Base-by-base conservation (phyloP, 495 filamentous ascomycete genomes). In the Neurospora terricola region DNA sequence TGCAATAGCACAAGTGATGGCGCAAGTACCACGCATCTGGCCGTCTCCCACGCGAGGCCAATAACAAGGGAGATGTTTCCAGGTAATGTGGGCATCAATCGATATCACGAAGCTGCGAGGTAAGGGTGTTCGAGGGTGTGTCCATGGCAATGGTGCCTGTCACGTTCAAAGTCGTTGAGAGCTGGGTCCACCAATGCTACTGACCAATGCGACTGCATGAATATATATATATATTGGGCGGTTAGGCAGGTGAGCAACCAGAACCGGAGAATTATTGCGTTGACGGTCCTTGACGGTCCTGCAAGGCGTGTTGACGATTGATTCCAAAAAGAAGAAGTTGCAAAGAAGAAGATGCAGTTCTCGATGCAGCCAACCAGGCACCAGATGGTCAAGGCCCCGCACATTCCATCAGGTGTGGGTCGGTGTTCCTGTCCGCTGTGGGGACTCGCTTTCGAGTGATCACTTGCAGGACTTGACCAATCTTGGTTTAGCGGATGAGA, bases 121-220 rank as follows among this genome's bases (percentile, higher is more conserved):
- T 34, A 62, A 62, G 54, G 27, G 54, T 23, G 54, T 3, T 12
- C 23, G 14, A 18, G 54, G 23, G 54, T 62, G 54, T 30, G 54
- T 27, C 54, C 54, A 54, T 62, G 23, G 54, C 4, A 2, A 54
- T 54, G 45, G 45, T 59, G 34, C 70, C 70, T 73, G 75, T 74
- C 73, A 73, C 73, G 16, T 70, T 71, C 70, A 36, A 34, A 9
- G 23, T 66, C 27, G 54, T 66, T 66, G 54, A 66, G 23, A 16
- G 11, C 45, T 18, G 74, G 38, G 71, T 76, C 73, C 40, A 75
- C 73, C 59, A 73, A 74, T 75, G 73, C 73, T 73, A 77, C 75
- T 70, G 69, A 76, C 71, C 74, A 77, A 73, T 75, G 75, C 77
- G 76, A 74, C 82, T 84, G 82, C 82, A 82, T 68, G 76, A 73